Percentiles rank a stretch among this genome's conserved stretches.
These are phyloP conservation scores for Phaseolus lunatus DNA, from an alignment of 306 rosid species.

Conservation along the genomic window DNA sequence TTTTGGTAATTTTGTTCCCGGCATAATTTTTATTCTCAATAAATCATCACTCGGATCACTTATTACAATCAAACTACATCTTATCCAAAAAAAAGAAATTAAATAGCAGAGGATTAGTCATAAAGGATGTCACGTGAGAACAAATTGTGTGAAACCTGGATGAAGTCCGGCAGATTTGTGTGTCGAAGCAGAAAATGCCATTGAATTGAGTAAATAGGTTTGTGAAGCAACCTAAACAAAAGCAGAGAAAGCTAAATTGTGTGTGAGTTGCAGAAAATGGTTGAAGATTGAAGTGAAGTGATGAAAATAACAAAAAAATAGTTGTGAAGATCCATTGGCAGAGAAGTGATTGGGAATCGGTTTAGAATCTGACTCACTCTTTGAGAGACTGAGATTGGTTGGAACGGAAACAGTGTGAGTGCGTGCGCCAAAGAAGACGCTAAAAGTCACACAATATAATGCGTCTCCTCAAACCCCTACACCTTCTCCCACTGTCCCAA, in stretches of 20 bases:
- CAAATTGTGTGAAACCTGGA: slow-evolving; percentile 58
- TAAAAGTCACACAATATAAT: too few species aligned
- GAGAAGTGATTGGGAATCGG: not conserved
- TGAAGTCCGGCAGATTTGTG: slow-evolving; percentile 50
- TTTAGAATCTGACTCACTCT: not conserved
- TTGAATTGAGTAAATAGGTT: slow-evolving; percentile 27
- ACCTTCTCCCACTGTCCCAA: too few species aligned
- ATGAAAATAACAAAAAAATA: not conserved
- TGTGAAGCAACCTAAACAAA: not conserved
- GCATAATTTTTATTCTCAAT: not conserved
- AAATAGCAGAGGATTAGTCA: not conserved
- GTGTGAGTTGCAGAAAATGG: not conserved
- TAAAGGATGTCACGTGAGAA: not conserved
- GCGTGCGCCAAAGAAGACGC: too few species aligned
- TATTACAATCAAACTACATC: not conserved
- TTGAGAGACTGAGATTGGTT: too few species aligned
- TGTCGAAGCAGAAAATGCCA: slow-evolving; percentile 63
- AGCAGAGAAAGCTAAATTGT: not conserved
- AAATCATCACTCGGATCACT: not conserved
- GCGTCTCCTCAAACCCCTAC: too few species aligned
- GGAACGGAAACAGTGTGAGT: too few species aligned
- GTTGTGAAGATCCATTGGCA: not conserved
- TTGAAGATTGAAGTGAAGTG: not conserved
- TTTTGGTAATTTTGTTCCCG: not conserved
- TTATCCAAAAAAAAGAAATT: not conserved